phyloP scores from a whole-genome alignment of 1,284 basidiomycete species.

The Apiotrichum veenhuisii region DNA sequence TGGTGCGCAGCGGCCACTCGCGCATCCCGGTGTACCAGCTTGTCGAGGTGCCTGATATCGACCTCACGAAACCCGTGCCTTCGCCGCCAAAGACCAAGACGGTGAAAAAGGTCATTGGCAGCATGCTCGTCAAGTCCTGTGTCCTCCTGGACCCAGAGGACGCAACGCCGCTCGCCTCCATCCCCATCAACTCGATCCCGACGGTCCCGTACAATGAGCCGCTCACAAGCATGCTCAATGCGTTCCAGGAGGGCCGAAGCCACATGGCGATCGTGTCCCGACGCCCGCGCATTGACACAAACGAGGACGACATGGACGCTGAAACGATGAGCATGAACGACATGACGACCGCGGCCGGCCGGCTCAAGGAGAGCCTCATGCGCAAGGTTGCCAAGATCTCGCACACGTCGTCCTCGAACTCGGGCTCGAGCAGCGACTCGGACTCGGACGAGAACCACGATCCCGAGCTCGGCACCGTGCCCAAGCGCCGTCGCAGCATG shows the following conservation, averaged over 20 bases:
- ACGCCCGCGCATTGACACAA: slow-evolving; percentile 41
- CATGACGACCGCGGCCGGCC: slow-evolving; percentile 53
- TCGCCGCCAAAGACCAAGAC: slow-evolving; percentile 48
- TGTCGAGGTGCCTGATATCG: slow-evolving; percentile 58
- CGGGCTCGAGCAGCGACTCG: slow-evolving; percentile 63
- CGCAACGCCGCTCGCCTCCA: slow-evolving; percentile 68
- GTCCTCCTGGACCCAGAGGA: slow-evolving; percentile 85
- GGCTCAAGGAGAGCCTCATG: slow-evolving; percentile 44
- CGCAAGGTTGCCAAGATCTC: slow-evolving; percentile 46
- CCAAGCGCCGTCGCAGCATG: slow-evolving; percentile 10
- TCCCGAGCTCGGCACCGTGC: slow-evolving; percentile 24
- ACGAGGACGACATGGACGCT: slow-evolving; percentile 31
- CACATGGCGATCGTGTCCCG: slow-evolving; percentile 87
- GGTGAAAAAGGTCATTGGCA: slow-evolving; percentile 74
- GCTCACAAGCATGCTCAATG: slow-evolving; percentile 79
- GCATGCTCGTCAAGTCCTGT: slow-evolving; percentile 76
- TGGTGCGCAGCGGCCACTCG: slow-evolving; percentile 74
- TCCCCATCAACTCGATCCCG: slow-evolving; percentile 78
- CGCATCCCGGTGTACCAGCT: slow-evolving; percentile 63
- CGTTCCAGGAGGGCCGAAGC: slow-evolving; percentile 83
- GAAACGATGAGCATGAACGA: slow-evolving; percentile 16
- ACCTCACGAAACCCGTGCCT: slow-evolving; percentile 19
- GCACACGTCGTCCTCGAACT: not conserved
- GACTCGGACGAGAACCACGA: slow-evolving; percentile 22
- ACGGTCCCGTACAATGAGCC: slow-evolving; percentile 82